Percentiles rank a stretch among this genome's conserved stretches.
phyloP scores from a whole-genome alignment of 1,284 basidiomycete species.

The Ceratobasidium sp. region DNA sequence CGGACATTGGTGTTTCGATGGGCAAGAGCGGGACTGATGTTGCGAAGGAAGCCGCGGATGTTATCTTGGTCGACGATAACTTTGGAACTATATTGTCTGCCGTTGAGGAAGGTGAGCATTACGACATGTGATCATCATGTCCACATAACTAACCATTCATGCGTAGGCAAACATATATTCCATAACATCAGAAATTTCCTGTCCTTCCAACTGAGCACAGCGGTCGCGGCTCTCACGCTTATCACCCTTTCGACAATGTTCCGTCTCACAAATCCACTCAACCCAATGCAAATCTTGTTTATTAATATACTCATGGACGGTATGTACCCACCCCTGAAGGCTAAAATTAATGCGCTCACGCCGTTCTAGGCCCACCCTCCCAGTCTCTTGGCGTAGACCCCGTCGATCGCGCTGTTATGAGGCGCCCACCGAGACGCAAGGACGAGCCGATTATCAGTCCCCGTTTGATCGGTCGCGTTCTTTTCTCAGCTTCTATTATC shows the following conservation, averaged over 20 bases:
- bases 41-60: slow-evolving; percentile 96
- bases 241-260: slow-evolving; percentile 94
- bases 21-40: slow-evolving; percentile 97
- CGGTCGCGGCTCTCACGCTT: slow-evolving; percentile 91
- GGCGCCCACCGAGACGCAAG: slow-evolving; percentile 86
- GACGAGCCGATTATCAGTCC: slow-evolving; percentile 86
- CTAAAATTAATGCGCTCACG: background rate
- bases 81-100: slow-evolving; percentile 94
- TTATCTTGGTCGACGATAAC: slow-evolving; percentile 97
- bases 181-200: slow-evolving; percentile 99
- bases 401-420: slow-evolving; percentile 90
- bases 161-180: slow-evolving; percentile 91
- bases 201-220: slow-evolving; percentile 96
- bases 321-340: slow-evolving; percentile 53
- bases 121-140: background rate
- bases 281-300: slow-evolving; percentile 98
- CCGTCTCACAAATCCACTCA: slow-evolving; percentile 89
- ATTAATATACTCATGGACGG: slow-evolving; percentile 99
- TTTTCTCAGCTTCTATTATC: slow-evolving; percentile 92
- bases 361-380: slow-evolving; percentile 81
- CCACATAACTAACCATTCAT: slow-evolving; percentile 34
- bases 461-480: slow-evolving; percentile 78
- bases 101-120: slow-evolving; percentile 85
- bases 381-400: slow-evolving; percentile 98
- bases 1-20: slow-evolving; percentile 98